A percentile compares a stretch with the other conserved stretches of the same genome.
These are phyloP conservation scores for Penicillium frequentans DNA, from an alignment of 2,329 filamentous ascomycete genomes.

Conservation along the genomic window DNA sequence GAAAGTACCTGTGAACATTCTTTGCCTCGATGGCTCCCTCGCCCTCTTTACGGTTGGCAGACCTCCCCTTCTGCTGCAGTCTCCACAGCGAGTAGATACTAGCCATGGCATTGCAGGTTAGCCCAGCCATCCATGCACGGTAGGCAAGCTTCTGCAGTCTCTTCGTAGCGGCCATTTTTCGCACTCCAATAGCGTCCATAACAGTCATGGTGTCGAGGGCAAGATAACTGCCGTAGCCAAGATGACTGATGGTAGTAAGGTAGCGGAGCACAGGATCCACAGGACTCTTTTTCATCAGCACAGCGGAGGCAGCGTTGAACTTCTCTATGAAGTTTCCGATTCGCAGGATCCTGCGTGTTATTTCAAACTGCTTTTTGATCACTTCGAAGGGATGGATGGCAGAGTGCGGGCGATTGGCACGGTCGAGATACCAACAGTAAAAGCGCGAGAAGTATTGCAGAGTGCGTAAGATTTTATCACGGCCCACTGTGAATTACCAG, in stretches of 20 bases:
- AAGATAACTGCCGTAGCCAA: constrained; percentile 90
- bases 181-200: constrained; percentile 72
- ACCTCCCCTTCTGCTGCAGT: constrained; percentile 68
- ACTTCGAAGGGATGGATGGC: constrained; percentile 79
- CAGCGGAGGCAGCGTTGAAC: constrained; percentile 80
- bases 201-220: constrained; percentile 72
- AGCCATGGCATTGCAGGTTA: constrained; percentile 73
- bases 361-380: constrained; percentile 89
- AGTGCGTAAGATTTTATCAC: constrained; percentile 93
- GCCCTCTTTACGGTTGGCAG: constrained; percentile 77
- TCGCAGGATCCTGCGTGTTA: constrained; percentile 86
- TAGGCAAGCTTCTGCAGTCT: constrained; percentile 72
- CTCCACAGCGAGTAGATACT: constrained; percentile 76
- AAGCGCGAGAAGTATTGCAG: constrained; percentile 98
- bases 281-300: constrained; percentile 61
- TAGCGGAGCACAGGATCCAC: constrained; percentile 75
- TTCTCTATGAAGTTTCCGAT: constrained; percentile 97
- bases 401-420: constrained; percentile 77
- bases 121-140: constrained; percentile 78
- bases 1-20: constrained; percentile 73
- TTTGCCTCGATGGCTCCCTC: constrained; percentile 91
- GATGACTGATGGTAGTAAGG: constrained; percentile 79
- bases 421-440: constrained; percentile 96
- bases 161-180: constrained; percentile 67
- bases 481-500: constrained; percentile 61